These are phyloP conservation scores for Turritis glabra DNA, from an alignment of 345 rosid genomes.

Conservation along the genomic window DNA sequence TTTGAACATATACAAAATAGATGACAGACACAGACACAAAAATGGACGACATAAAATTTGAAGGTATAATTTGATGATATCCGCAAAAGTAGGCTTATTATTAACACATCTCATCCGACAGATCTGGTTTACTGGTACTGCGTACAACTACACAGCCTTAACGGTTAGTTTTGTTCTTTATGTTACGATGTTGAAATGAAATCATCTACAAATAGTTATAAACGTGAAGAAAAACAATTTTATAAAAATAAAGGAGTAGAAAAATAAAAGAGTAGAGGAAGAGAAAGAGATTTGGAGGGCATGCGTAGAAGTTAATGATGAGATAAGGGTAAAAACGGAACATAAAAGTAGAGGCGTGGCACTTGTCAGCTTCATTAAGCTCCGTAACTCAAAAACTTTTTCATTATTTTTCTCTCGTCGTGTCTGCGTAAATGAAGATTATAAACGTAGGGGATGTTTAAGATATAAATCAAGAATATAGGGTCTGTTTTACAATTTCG, in stretches of 20 bases:
- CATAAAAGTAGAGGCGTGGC: slow-evolving; percentile 10
- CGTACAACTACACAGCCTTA: too few relatives aligned
- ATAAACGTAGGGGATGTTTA: neutral
- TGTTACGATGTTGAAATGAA: neutral
- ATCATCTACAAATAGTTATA: neutral
- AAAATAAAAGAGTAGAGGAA: neutral
- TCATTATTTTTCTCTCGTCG: too few relatives aligned
- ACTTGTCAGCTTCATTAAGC: slow-evolving; percentile 34
- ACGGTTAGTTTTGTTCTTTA: too few relatives aligned
- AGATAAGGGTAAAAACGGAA: neutral
- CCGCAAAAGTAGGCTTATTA: neutral
- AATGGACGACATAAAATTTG: neutral
- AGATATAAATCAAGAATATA: neutral
- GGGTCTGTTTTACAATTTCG: slow-evolving; percentile 17
- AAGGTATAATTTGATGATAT: neutral
- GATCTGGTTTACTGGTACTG: too few relatives aligned
- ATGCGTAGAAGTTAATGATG: slow-evolving; percentile 33
- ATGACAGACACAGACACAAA: neutral
- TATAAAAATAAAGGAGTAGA: neutral
- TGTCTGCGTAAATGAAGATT: neutral
- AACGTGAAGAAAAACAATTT: neutral
- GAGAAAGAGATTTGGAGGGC: neutral
- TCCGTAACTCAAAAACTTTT: slow-evolving; percentile 1
- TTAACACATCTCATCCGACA: too few relatives aligned
- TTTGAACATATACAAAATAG: neutral